Percentiles rank a stretch among this genome's conserved stretches.
These are phyloP conservation scores for Hypoxylon sp. DNA, from an alignment of 2,329 filamentous ascomycete species.

Conservation along the genomic window DNA sequence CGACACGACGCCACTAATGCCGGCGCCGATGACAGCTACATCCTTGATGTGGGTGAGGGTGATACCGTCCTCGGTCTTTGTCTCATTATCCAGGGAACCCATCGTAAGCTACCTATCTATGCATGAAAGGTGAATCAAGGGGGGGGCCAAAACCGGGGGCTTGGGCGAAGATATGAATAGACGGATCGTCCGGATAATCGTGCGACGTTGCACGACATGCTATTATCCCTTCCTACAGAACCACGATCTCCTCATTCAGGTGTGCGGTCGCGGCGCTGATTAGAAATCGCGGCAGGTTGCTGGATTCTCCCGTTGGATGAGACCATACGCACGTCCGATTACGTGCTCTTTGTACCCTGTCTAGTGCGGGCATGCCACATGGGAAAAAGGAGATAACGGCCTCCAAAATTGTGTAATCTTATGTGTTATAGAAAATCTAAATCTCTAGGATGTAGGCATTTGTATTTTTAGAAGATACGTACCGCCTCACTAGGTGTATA, in stretches of 20 bases:
- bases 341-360: conserved; percentile 23
- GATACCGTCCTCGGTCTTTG: conserved; percentile 3
- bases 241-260: conserved; percentile 9
- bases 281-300: conserved; percentile 19
- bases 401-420: not conserved
- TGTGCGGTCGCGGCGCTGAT: conserved; percentile 21
- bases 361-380: conserved; percentile 9
- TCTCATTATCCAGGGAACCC: conserved; percentile 27
- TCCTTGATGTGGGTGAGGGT: conserved; percentile 41
- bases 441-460: too few species aligned
- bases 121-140: too few species aligned
- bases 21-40: conserved; percentile 71
- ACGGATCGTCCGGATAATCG: conserved; percentile 2
- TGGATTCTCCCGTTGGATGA: conserved; percentile 12
- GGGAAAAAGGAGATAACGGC: conserved; percentile 6
- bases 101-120: too few species aligned
- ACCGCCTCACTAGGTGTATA: too few species aligned
- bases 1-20: conserved; percentile 68
- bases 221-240: not conserved
- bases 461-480: too few species aligned
- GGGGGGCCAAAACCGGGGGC: conserved; percentile 6
- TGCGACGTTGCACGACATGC: conserved; percentile 5
- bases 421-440: too few species aligned
- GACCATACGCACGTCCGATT: conserved; percentile 23
- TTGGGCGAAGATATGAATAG: conserved; percentile 25